Evolutionary conservation across 2,329 filamentous ascomycete genomes (phyloP).

Genomic region (Annulohypoxylon truncatum): DNA sequence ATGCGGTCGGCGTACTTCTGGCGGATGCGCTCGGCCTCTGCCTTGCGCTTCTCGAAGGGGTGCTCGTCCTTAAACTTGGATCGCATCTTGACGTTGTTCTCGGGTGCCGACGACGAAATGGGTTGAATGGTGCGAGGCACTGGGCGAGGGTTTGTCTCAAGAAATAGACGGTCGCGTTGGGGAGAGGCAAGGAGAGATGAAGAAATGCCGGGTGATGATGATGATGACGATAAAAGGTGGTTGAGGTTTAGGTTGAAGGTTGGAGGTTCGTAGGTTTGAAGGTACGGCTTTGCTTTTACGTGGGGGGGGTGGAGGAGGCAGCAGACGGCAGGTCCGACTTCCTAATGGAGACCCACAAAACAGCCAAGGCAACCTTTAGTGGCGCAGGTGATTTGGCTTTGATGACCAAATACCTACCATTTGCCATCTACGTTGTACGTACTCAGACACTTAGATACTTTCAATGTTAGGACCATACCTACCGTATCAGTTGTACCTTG

Average conservation of each 20-base stretch:
- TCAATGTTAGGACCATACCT: background rate
- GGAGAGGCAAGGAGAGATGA: slow-evolving; percentile 24
- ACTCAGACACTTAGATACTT: no score
- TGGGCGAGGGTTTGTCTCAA: background rate
- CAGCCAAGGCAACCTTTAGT: slow-evolving; percentile 22
- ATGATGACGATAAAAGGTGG: slow-evolving; percentile 37
- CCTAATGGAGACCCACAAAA: background rate
- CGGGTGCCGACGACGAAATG: background rate
- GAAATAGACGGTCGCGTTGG: background rate
- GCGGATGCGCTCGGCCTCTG: slow-evolving; percentile 98
- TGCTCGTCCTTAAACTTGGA: slow-evolving; percentile 99
- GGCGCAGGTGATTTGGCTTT: slow-evolving; percentile 34
- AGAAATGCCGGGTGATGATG: slow-evolving; percentile 30
- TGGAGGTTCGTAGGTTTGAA: background rate
- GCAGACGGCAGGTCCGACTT: background rate
- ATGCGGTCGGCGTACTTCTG: slow-evolving; percentile 99
- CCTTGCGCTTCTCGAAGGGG: slow-evolving; percentile 99
- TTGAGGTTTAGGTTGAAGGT: slow-evolving; percentile 32
- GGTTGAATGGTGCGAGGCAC: background rate
- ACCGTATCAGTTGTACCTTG: background rate
- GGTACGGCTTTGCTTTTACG: slow-evolving; percentile 13
- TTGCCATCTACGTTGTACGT: background rate
- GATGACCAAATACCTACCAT: slow-evolving; percentile 27
- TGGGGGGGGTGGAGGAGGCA: slow-evolving; percentile 20
- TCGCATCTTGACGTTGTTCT: slow-evolving; percentile 75